Evolutionary conservation across 352 stramenopile genomes (phyloP).

Genomic region (Globisporangium radiosum): DNA sequence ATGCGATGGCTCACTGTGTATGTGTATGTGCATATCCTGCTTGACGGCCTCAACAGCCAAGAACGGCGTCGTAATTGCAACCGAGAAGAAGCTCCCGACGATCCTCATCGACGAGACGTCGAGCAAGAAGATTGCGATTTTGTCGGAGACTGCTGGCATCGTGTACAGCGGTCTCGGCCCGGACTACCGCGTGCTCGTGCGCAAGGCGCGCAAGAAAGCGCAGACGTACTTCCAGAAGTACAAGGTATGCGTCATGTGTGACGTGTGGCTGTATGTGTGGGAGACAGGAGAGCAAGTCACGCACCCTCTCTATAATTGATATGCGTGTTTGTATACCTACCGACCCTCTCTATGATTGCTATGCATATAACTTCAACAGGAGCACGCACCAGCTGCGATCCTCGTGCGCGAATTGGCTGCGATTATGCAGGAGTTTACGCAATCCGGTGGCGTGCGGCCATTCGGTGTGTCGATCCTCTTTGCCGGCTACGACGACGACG

Average conservation of each 20-base stretch:
- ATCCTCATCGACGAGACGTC: conserved; percentile 94
- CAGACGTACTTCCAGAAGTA: conserved; percentile 96
- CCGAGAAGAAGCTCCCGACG: conserved; percentile 96
- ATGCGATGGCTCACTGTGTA: background rate
- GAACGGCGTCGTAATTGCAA: conserved; percentile 99
- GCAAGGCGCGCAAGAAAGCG: conserved; percentile 94
- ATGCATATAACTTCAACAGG: conserved; percentile 3
- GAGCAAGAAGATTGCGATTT: conserved; percentile 94
- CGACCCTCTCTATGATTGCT: no score
- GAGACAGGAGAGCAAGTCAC: no score
- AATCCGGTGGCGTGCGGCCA: conserved; percentile 95
- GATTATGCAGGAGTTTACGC: conserved; percentile 99
- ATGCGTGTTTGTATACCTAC: no score
- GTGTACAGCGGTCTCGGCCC: conserved; percentile 97
- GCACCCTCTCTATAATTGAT: no score
- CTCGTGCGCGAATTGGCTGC: conserved; percentile 94
- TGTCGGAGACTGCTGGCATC: conserved; percentile 91
- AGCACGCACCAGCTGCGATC: conserved; percentile 93
- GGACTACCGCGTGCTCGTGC: conserved; percentile 98
- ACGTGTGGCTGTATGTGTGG: no score
- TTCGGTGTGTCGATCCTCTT: conserved; percentile 99
- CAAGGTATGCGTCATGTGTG: conserved; percentile 21
- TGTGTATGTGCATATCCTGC: no score
- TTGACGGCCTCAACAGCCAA: conserved; percentile 62
- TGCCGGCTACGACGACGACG: conserved; percentile 96